phyloP scores from a whole-genome alignment of 208 protist genomes.

The Trypanosoma conorhini region DNA sequence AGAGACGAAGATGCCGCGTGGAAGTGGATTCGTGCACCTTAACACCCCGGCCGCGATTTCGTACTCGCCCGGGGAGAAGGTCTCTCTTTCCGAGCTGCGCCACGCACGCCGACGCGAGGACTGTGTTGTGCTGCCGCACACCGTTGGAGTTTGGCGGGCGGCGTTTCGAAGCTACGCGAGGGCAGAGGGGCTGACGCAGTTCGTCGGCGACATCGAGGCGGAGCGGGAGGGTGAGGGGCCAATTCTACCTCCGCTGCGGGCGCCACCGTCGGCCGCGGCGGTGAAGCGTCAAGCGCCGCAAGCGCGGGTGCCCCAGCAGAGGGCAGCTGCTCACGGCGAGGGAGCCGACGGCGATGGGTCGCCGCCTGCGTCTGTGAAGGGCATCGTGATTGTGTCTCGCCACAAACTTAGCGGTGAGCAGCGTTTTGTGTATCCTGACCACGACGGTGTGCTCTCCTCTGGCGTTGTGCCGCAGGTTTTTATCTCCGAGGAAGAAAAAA shows the following conservation, averaged over 20 bases:
- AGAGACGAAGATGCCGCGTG: constrained; percentile 30
- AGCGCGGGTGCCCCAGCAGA: background rate
- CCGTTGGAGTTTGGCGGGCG: constrained; percentile 50
- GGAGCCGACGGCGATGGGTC: background rate
- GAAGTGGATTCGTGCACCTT: constrained; percentile 85
- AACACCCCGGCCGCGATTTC: constrained; percentile 81
- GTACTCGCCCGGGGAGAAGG: constrained; percentile 65
- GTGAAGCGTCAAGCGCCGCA: background rate
- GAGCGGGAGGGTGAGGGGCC: constrained; percentile 57
- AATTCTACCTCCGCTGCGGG: constrained; percentile 46
- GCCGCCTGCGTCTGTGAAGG: constrained; percentile 14
- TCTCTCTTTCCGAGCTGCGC: constrained; percentile 64
- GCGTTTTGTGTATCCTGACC: constrained; percentile 80
- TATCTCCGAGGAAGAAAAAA: constrained; percentile 61
- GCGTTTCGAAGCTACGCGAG: constrained; percentile 49
- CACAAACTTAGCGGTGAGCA: constrained; percentile 77
- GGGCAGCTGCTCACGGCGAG: background rate
- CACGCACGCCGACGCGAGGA: constrained; percentile 54
- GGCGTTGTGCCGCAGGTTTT: constrained; percentile 81
- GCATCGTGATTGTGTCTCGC: constrained; percentile 83
- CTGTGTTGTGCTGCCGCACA: constrained; percentile 62
- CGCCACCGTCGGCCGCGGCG: background rate
- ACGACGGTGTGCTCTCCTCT: constrained; percentile 84
- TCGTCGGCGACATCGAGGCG: constrained; percentile 66
- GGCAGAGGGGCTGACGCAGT: constrained; percentile 49